Base-by-base conservation (phyloP, 345 rosid genomes). In the Gossypioides kirkii region DNA sequence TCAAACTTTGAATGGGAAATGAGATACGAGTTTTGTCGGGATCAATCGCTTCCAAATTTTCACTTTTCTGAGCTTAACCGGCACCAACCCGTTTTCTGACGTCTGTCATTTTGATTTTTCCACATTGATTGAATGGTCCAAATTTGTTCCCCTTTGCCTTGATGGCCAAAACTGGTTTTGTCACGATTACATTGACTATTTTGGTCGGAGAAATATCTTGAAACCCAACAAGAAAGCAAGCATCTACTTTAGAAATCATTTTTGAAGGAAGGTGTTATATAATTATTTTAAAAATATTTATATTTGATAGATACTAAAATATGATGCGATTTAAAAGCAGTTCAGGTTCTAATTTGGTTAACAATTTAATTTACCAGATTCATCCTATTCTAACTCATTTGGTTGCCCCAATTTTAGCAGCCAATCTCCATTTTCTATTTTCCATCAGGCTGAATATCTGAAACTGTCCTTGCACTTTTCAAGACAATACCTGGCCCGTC, bases 1-100 rank as follows among this genome's bases (percentile, higher is more conserved):
- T 82, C 87, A 58, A 9, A 47, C 3, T 2, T 38, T 83, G 73
- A 16, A 28, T 78, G 82, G 81, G 74, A 54, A 69, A 59, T 20
- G 25, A 38, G 65, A 86, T 76, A 73, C 20, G 78, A 42, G 59
- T 76, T 80, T 79, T 77, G 86, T 71, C 36, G n/a, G 56, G 6
- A 68, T 73, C 46, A 7, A n/a, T 78, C 18, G 71, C 70, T 73
- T 56, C 84, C 79, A 77, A 63, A 16, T 78, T 66, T 32, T 7
- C 73, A 80, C 81, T 78, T 83, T 83, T 69, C 74, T 36, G 36
- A 8, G 13, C 14, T 36, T 28, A 7, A 69, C 77, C 2, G 58
- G 76, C n/a, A 68, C 28, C 28, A 45, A 62, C 61, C 41, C 8
- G 61, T 61, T 65, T 11, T 10, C 0, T 18, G 80, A 74, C 79